Base-by-base conservation (phyloP, 371 early-diverging fungal species). In the Cladochytrium tenue region DNA sequence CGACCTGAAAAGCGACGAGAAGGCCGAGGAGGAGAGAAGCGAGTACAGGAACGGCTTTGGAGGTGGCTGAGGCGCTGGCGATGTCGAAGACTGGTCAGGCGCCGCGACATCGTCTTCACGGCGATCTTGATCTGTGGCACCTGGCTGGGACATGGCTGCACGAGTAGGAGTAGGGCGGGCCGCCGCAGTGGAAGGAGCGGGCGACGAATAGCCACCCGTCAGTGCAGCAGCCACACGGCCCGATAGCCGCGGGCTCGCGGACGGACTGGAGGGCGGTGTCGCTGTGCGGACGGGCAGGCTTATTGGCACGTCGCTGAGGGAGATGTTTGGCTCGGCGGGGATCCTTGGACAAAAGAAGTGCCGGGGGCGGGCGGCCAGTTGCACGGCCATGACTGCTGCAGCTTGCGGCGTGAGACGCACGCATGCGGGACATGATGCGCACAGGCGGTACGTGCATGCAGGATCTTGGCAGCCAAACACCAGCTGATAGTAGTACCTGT, bases 381-480 rank as follows among this genome's bases (percentile, higher is more conserved):
- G 87, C 4, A 87, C 77, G 0, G 87, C 77, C 71, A 84, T 77
- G 52, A 88, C 80, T 1, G 87, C 86, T 7, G 86, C 78, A 3
- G 87, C 86, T 67, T 88, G 86, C 10, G 81, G 73, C 5, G 78
- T 72, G 57, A 87, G 75, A 25, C 72, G 74, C 2, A 79, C 78
- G 13, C 73, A 72, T 15, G 53, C 23, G 20, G 62, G 67, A 67
- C 78, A 73, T 3, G 85, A 81, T 3, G 82, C 81, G 66, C 88
- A 88, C 30, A 85, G 77, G 34, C 77, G 76, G 61, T 81, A 76
- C 32, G 71, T 67, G 72, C 88, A 88, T 17, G 58, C 23, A 23
- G 57, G 5, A 7, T 72, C 75, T 30, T 79, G 78, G 65, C 88
- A 88, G 1, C 88, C 88, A 4, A 78, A 59, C 20, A 79, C 76